Evolutionary conservation across 192 early-diverging fungal genomes (phyloP).

Genomic region (Powellomyces hirtus): DNA sequence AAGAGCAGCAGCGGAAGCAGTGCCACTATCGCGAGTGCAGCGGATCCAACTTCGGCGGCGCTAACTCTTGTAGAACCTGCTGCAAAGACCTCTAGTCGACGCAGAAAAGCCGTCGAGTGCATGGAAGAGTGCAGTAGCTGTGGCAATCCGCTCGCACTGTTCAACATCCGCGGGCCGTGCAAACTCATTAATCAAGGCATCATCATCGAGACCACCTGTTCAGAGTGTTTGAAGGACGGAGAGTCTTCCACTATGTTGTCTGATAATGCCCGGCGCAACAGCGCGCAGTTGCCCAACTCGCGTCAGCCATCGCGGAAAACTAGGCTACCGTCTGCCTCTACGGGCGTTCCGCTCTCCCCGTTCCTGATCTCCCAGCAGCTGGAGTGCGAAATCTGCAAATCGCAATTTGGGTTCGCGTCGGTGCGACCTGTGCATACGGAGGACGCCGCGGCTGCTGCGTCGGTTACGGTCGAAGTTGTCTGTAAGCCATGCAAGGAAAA

Average conservation of each 20-base stretch:
- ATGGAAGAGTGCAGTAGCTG: background rate
- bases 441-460: background rate
- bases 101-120: conserved; percentile 22
- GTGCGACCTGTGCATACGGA: background rate
- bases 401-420: background rate
- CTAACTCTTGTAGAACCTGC: background rate
- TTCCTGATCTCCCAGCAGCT: conserved; percentile 5
- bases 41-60: background rate
- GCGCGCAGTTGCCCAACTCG: no score
- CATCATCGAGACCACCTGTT: background rate
- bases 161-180: conserved; percentile 15
- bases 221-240: background rate
- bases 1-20: background rate
- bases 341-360: no score
- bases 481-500: conserved; percentile 26
- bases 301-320: no score
- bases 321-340: no score
- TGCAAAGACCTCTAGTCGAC: background rate
- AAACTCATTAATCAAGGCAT: background rate
- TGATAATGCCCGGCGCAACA: no score
- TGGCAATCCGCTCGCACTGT: conserved; percentile 2
- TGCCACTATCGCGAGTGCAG: background rate
- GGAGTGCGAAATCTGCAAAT: conserved; percentile 34
- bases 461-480: conserved; percentile 36
- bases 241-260: background rate